A percentile compares a stretch with the other conserved stretches of the same genome.
These are phyloP conservation scores for Podospora conica DNA, from an alignment of 495 filamentous ascomycete genomes.

Conservation along the genomic window DNA sequence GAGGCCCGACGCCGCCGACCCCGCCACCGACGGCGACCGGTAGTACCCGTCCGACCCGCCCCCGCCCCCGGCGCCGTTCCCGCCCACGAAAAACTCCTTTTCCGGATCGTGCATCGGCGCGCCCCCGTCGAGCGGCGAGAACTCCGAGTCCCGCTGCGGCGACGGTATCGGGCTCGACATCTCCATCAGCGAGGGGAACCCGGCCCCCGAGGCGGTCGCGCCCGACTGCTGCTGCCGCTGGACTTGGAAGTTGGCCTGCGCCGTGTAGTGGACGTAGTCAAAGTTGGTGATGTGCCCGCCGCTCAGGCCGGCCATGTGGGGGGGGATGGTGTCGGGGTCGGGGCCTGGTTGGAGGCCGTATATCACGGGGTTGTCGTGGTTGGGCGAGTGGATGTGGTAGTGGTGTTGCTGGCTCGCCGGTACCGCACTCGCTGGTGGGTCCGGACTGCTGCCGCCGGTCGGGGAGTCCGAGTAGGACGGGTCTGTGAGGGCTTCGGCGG, in stretches of 20 bases:
- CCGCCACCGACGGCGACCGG: neutral
- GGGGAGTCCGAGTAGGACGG: neutral
- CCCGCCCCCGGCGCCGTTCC: neutral
- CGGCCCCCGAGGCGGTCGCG: slow-evolving; percentile 1
- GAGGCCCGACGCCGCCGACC: neutral
- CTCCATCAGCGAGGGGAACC: slow-evolving; percentile 22
- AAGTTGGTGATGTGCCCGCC: slow-evolving; percentile 14
- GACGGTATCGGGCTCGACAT: slow-evolving; percentile 15
- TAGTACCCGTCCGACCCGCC: neutral
- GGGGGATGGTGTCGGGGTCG: slow-evolving; percentile 4
- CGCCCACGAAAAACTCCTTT: slow-evolving; percentile 14
- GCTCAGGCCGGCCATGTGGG: slow-evolving; percentile 1
- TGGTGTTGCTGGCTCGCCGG: neutral
- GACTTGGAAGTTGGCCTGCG: slow-evolving; percentile 18
- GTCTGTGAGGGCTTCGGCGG: slow-evolving; percentile 29
- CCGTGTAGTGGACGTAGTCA: slow-evolving; percentile 25
- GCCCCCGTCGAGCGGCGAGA: neutral
- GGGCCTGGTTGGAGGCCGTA: neutral
- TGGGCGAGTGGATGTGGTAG: slow-evolving; percentile 1
- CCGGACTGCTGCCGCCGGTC: neutral
- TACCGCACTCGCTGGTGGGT: neutral
- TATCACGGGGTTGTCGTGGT: neutral
- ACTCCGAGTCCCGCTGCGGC: slow-evolving; percentile 3
- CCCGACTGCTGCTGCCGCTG: slow-evolving; percentile 8
- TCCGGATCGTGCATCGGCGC: slow-evolving; percentile 6